Conservation (phyloP, 345 rosid genomes). For the Eucalyptus tenuipes region DNA sequence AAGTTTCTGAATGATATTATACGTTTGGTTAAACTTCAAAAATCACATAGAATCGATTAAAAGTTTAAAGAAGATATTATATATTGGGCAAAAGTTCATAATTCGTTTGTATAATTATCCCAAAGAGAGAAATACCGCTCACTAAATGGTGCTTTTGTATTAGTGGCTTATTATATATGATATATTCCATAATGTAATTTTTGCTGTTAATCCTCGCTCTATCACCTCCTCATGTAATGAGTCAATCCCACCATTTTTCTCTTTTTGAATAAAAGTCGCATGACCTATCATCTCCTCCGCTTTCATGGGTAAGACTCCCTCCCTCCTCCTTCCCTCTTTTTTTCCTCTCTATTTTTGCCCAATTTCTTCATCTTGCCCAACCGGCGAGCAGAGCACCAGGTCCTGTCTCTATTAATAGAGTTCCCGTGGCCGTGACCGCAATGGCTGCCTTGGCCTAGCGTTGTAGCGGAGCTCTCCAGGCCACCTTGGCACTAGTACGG, state of each 20-base stretch:
- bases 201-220: neutral
- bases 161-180: neutral
- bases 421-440: neutral
- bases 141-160: neutral
- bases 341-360: neutral
- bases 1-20: rapidly evolving
- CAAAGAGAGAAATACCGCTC: neutral
- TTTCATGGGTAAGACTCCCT: neutral
- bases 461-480: neutral
- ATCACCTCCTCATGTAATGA: neutral
- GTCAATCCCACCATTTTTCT: neutral
- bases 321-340: neutral
- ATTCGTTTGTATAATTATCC: neutral
- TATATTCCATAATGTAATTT: too few species aligned
- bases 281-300: neutral
- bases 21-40: rapidly evolving
- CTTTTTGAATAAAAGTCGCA: too few species aligned
- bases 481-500: neutral
- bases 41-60: neutral
- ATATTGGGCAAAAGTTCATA: neutral
- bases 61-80: neutral
- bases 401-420: too few species aligned
- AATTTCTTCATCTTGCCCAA: neutral
- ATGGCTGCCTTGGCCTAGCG: neutral
- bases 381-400: too few species aligned